Evolutionary conservation across 371 early-diverging fungal genomes (phyloP), one percentile per base, ranked within the genome.

Genomic region (Rhizopus sp.): DNA sequence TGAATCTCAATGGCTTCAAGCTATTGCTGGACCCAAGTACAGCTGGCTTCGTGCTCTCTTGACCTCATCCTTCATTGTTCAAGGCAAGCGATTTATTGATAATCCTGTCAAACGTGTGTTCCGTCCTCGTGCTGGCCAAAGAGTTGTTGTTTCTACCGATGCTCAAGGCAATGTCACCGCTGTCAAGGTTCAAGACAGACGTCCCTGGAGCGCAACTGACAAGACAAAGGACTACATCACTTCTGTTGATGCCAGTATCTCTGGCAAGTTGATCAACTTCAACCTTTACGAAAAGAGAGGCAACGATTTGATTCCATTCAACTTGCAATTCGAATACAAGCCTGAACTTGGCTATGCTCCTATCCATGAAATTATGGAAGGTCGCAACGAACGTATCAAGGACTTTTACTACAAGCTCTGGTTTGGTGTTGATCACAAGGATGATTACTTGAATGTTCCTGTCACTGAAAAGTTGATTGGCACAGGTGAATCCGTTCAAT

Each of bases 291-390:
- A 93, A 66, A 83, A 87, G 76, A 81, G 88, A 32, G 90, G 76
- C 16, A 72, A 77, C 3, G 73, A 82, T 13, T 69, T 82, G 52
- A 81, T 92, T 58, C 89, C 92, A 13, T 79, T 96, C 64, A 69
- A 84, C 50, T 85, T 95, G 61, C 67, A 78, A 62, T 95, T 91
- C 79, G 77, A 73, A 53, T 96, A 95, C 79, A 79, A 82, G 50
- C 92, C 95, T 44, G 82, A 83, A 60, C 84, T 85, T 63, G 89
- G 92, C 7, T 89, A 86, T 66, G 89, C 92, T 60, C 88, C 91
- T 30, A 89, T 97, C 59, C 95, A 95, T 59, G 96, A 97, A 72
- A 82, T 92, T 8, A 93, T 95, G 92, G 91, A 92, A 56, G 91
- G 91, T 17, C 91, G 95, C 57, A 94, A 93, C 68, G 90, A 92